Conservation (phyloP, 208 protist species). For the Leishmania aethiopica region DNA sequence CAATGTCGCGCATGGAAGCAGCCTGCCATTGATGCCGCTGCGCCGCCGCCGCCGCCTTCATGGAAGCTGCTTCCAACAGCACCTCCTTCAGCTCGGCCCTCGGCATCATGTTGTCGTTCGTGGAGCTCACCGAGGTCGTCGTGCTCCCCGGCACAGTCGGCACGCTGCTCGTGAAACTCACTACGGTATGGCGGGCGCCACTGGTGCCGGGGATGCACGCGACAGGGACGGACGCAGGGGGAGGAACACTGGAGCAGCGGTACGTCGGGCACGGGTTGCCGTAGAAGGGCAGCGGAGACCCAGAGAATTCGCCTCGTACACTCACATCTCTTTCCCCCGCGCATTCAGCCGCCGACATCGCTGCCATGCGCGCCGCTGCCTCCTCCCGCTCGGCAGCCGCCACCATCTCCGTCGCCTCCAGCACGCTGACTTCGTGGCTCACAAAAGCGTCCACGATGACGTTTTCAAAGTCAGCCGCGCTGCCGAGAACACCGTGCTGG, state of each 20-base stretch:
- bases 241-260: not conserved
- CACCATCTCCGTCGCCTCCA: constrained; percentile 23
- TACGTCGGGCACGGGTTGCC: not conserved
- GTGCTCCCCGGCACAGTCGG: not conserved
- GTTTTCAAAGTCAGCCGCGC: constrained; percentile 46
- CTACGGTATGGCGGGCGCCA: not conserved
- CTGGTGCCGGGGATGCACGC: not conserved
- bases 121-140: not conserved
- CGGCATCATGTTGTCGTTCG: not conserved
- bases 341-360: not conserved
- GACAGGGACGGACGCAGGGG: not conserved
- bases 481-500: constrained; percentile 70
- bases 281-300: not conserved
- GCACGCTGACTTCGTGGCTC: constrained; percentile 34
- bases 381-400: not conserved
- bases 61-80: not conserved
- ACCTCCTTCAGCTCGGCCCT: not conserved
- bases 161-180: not conserved
- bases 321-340: not conserved
- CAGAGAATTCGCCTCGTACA: not conserved
- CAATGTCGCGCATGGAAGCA: not conserved
- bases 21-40: not conserved
- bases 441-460: constrained; percentile 37
- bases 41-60: not conserved
- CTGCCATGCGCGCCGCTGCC: not conserved